Base-by-base conservation (phyloP, 139 green algal genomes). In the Cymbomonas tetramitiformis region DNA sequence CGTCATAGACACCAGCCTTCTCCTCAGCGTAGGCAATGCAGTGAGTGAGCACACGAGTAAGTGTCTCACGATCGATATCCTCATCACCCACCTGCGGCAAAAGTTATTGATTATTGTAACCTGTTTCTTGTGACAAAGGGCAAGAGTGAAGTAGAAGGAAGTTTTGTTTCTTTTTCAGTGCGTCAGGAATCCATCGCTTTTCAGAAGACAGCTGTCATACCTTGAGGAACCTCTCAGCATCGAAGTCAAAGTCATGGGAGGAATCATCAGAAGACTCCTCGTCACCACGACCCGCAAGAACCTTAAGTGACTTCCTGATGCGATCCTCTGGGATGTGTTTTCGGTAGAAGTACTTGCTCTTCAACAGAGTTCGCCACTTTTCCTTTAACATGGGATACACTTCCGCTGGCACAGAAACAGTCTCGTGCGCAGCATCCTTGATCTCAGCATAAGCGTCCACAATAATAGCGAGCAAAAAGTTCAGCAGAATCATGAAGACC, bases 391-490 rank as follows among this genome's bases (percentile, higher is more conserved):
- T 59, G 33, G 30, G 23, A 9, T 9, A 28, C 9, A 62, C 10
- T 29, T 62, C 54, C 4, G 23, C 26, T 38, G 18, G 9, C 18
- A 62, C 24, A 12, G 25, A 36, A 8, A 39, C 18, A 1, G 71
- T 80, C 58, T 87, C 82, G 24, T 72, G 57, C 2, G 74, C 83
- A 51, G 75, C 75, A 65, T 78, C 46, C 44, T 70, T 71, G 38
- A 80, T 65, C 64, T 85, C 79, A 2, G 71, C 79, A 68, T 86
- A 90, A 6, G 82, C 80, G 30, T 90, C 80, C 47, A 87, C 77
- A 53, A 88, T 86, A 71, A 88, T 92, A 56, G 81, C 81, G 51
- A 87, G 74, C 64, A 93, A 69, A 74, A 93, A 90, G 68, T 92
- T 93, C 65, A 93, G 77, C 67, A 90, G 70, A 47, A 93, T 84